Evolutionary conservation across 768 basidiomycete genomes (phyloP), one percentile per base, ranked within the genome.

Genomic region (Phlebiopsis gigantea): DNA sequence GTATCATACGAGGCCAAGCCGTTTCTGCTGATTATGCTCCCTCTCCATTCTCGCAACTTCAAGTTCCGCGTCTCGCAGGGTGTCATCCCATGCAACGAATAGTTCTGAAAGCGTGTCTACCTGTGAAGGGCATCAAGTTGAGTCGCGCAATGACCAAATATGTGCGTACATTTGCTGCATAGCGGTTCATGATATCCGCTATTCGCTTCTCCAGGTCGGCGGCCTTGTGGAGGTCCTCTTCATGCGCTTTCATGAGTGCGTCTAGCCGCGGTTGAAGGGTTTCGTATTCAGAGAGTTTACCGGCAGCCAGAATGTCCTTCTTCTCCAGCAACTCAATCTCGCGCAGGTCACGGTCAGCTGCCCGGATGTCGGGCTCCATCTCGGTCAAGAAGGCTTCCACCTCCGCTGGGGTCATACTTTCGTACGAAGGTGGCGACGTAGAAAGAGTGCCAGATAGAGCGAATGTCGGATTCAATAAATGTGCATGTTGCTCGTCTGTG

Each of bases 71-170:
- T 81, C 82, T n/a, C 78, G 75, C 9, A 92, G 69, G 0, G 84
- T 78, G 56, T 92, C 88, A 61, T 93, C 89, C 90, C 91, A 93
- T 14, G 80, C 81, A 6, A 93, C 86, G 58, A 93, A 93, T 21
- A 93, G 73, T 61, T 92, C 90, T 12, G 91, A 93, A 1, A 93
- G 75, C 1, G 83, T 80, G 64, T 91, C 90, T 8, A 90, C 84
- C 90, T 92, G 55, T 22, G 46, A n/a, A n/a, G 46, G 6, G 15
- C 25, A 42, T 44, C 44, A 7, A 4, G 10, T 30, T 10, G 24
- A 26, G 52, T 22, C 19, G 24, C 4, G 41, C 2, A 5, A 43
- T 25, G 43, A 22, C 24, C 25, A n/a, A 0, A 43, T 43, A 29
- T 29, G 44, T 12, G 69, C 82, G 52, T 60, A 90, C 89, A 67